phyloP scores from a whole-genome alignment of 2,329 filamentous ascomycete species.

The Chlorencoelia australis region DNA sequence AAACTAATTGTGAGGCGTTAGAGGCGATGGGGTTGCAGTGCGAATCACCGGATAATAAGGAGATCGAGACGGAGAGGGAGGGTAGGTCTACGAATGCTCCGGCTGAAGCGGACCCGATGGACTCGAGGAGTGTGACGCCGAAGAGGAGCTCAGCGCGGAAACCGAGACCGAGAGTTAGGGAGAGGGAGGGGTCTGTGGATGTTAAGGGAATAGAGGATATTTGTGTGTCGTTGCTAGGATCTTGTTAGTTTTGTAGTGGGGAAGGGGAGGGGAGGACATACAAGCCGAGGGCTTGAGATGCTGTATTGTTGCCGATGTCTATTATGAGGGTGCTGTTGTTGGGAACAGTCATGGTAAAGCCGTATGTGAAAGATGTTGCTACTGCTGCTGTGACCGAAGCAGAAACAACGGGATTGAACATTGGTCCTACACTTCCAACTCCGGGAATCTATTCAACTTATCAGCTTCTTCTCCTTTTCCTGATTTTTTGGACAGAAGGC shows the following conservation, averaged over 20 bases:
- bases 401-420: not conserved
- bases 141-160: conserved; percentile 1
- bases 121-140: not conserved
- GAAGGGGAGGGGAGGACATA: no score
- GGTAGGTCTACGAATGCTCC: conserved; percentile 5
- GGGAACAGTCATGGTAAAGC: not conserved
- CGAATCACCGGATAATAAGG: not conserved
- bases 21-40: no score
- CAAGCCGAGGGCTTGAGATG: conserved; percentile 1
- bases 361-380: conserved; percentile 2
- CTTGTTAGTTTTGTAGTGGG: no score
- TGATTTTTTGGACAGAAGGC: not conserved
- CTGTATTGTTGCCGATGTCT: conserved; percentile 1
- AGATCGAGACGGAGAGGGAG: not conserved
- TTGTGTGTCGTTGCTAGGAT: not conserved
- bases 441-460: not conserved
- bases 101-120: not conserved
- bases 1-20: no score
- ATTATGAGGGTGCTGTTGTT: not conserved
- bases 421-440: not conserved
- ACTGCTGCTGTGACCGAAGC: not conserved
- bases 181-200: not conserved
- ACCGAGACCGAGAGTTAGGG: not conserved
- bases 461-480: not conserved
- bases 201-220: conserved; percentile 2